These are phyloP conservation scores for Scopulariopsis brevicaulis DNA, from an alignment of 2,329 filamentous ascomycete genomes.

Conservation along the genomic window DNA sequence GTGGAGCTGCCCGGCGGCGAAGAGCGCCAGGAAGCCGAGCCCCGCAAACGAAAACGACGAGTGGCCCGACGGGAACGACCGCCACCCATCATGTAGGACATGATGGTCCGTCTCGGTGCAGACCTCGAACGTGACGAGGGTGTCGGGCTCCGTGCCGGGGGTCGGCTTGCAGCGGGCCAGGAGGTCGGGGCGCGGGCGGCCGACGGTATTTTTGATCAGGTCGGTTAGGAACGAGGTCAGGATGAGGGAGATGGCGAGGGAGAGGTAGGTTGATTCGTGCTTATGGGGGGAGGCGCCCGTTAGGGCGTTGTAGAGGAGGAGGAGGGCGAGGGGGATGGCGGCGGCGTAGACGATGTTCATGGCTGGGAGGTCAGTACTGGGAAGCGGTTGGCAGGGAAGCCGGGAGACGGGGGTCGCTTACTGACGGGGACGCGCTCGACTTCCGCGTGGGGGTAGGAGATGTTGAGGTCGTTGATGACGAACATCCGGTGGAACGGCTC, in stretches of 20 bases:
- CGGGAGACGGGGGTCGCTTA: slow-evolving; percentile 25
- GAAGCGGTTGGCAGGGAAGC: neutral
- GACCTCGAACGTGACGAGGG: slow-evolving; percentile 52
- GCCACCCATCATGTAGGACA: slow-evolving; percentile 70
- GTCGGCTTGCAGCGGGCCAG: slow-evolving; percentile 69
- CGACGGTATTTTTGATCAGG: slow-evolving; percentile 79
- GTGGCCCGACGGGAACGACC: slow-evolving; percentile 74
- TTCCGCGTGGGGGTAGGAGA: slow-evolving; percentile 78
- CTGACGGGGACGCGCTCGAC: slow-evolving; percentile 72
- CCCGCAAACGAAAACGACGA: slow-evolving; percentile 70
- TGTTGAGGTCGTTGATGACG: slow-evolving; percentile 69
- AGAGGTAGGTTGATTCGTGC: slow-evolving; percentile 74
- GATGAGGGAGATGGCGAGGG: slow-evolving; percentile 65
- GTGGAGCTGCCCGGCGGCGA: slow-evolving; percentile 55
- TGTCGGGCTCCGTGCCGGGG: slow-evolving; percentile 30
- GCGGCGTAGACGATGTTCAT: slow-evolving; percentile 75
- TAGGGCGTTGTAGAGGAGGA: slow-evolving; percentile 54
- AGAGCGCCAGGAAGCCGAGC: slow-evolving; percentile 62
- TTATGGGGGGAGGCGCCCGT: slow-evolving; percentile 60
- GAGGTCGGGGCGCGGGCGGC: slow-evolving; percentile 54
- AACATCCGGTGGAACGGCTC: slow-evolving; percentile 94
- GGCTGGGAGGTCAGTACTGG: slow-evolving; percentile 21
- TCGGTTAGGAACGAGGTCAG: slow-evolving; percentile 80
- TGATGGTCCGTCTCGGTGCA: slow-evolving; percentile 64
- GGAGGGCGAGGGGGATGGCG: slow-evolving; percentile 54